These are phyloP conservation scores for Kalmanozyma brasiliensis DNA, from an alignment of 1,284 basidiomycete genomes.

Conservation along the genomic window DNA sequence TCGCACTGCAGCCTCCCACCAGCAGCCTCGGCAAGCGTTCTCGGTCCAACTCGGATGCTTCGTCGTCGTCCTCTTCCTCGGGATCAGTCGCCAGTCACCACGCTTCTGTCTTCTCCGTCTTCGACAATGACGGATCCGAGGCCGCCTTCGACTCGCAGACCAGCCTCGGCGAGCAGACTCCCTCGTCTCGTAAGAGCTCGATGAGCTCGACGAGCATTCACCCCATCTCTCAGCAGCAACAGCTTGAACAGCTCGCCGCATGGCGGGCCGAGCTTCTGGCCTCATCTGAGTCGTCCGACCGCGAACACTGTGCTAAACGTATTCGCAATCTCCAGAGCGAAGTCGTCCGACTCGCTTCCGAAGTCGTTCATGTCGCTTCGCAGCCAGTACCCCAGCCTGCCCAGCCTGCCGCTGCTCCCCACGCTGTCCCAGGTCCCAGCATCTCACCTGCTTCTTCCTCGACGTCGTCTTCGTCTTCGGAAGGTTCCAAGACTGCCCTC, in stretches of 20 bases:
- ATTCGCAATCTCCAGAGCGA: slow-evolving; percentile 33
- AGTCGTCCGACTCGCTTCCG: slow-evolving; percentile 35
- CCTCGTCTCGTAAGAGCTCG: slow-evolving; percentile 40
- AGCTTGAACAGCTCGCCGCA: slow-evolving; percentile 25
- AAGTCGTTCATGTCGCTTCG: slow-evolving; percentile 21
- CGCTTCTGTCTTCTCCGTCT: slow-evolving; percentile 48
- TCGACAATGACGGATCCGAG: slow-evolving; percentile 23
- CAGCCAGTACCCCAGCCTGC: slow-evolving; percentile 14
- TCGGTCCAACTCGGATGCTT: slow-evolving; percentile 45
- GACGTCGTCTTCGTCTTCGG: slow-evolving; percentile 25
- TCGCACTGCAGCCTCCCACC: slow-evolving; percentile 13
- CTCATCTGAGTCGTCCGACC: slow-evolving; percentile 14
- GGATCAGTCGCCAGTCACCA: slow-evolving; percentile 30
- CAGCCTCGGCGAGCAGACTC: slow-evolving; percentile 33
- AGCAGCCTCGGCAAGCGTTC: slow-evolving; percentile 46
- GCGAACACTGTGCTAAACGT: slow-evolving; percentile 35
- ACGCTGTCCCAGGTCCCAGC: slow-evolving; percentile 8
- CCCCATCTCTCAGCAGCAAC: slow-evolving; percentile 14
- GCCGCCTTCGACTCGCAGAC: slow-evolving; percentile 34
- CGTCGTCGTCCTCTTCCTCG: slow-evolving; percentile 32
- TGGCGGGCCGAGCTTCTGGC: slow-evolving; percentile 36
- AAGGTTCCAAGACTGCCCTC: slow-evolving; percentile 38
- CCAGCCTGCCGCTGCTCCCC: slow-evolving; percentile 2
- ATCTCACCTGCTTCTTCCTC: slow-evolving; percentile 31
- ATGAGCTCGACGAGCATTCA: slow-evolving; percentile 27